Evolutionary conservation across 2,329 filamentous ascomycete genomes (phyloP), one percentile per base, ranked within the genome.

Genomic region (Hymenoscyphus fructigenus): DNA sequence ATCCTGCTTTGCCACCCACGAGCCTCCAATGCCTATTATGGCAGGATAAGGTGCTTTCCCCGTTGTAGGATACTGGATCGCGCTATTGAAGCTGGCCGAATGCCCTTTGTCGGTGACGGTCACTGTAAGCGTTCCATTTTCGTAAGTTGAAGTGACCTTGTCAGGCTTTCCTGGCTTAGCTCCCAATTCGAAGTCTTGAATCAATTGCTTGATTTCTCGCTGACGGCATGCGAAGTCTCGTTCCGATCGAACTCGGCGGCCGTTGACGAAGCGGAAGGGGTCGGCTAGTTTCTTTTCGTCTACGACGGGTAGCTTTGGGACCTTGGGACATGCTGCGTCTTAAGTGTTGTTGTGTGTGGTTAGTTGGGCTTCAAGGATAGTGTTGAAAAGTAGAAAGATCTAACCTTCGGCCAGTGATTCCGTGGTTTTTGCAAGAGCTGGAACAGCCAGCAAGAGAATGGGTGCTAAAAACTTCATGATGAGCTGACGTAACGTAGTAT

Each of bases 11-110:
- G 85, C 84, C 60, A 88, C 79, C 65, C 80, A 84, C 10, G 81
- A 75, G 50, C 77, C 81, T 47, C 84, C 85, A 68, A 84, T 83
- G 61, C 80, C 80, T 69, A 87, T 85, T 74, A 87, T 83, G 67
- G 84, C 84, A 3, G 84, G 83, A 70, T 81, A 82, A 17, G 64
- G 60, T 3, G 77, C 79, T 50, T 72, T 78, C 63, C 82, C 79
- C 12, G 56, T 57, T 44, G 29, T 55, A 12, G 76, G 75, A 73
- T 79, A 79, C 61, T 64, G 74, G 75, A 84, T 79, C 41, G 75
- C 73, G 5, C 78, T 76, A 61, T 71, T 76, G 73, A 81, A 80
- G 23, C 78, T 79, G 57, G 80, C 78, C 20, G 77, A 78, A 70
- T 80, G 79, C 68, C 76, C 76, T 59, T 76, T 79, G 28, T 79